Evolutionary conservation across 2,329 filamentous ascomycete species (phyloP).

Genomic region (Venturia effusa): DNA sequence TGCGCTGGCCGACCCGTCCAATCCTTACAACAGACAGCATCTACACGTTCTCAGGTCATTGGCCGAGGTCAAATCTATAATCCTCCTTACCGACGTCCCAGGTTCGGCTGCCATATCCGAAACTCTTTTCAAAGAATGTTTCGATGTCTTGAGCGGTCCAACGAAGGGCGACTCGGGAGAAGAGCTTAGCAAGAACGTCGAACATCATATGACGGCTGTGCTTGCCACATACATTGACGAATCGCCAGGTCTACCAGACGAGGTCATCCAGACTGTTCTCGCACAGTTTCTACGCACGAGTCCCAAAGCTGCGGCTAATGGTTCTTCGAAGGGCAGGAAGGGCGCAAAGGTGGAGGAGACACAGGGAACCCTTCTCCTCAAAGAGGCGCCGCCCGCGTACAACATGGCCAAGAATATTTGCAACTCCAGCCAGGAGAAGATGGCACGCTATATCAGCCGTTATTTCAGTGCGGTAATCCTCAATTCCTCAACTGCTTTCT

Average conservation of each 20-base stretch:
- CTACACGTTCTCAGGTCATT: conserved; percentile 83
- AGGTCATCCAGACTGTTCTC: conserved; percentile 85
- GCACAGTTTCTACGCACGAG: conserved; percentile 90
- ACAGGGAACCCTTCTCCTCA: conserved; percentile 76
- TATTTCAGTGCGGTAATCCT: conserved; percentile 97
- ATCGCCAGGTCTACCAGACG: conserved; percentile 60
- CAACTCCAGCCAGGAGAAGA: conserved; percentile 79
- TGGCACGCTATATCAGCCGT: conserved; percentile 87
- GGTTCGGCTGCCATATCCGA: conserved; percentile 69
- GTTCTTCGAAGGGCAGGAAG: conserved; percentile 39
- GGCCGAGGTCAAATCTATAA: conserved; percentile 86
- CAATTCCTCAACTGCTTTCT: conserved; percentile 58
- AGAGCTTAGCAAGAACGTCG: conserved; percentile 81
- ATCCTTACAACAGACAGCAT: conserved; percentile 88
- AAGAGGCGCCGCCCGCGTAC: conserved; percentile 85
- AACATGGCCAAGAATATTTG: conserved; percentile 94
- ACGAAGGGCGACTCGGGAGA: conserved; percentile 67
- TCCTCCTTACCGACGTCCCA: conserved; percentile 80
- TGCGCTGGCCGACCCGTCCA: conserved; percentile 71
- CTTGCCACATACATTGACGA: conserved; percentile 83
- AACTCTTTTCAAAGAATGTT: conserved; percentile 76
- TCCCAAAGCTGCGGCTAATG: conserved; percentile 42
- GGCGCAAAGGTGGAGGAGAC: conserved; percentile 52
- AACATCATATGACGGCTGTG: conserved; percentile 82
- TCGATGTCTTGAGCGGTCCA: conserved; percentile 78